Base-by-base conservation (phyloP, 2,329 filamentous ascomycete genomes). In the Sordariomycetes sp. region DNA sequence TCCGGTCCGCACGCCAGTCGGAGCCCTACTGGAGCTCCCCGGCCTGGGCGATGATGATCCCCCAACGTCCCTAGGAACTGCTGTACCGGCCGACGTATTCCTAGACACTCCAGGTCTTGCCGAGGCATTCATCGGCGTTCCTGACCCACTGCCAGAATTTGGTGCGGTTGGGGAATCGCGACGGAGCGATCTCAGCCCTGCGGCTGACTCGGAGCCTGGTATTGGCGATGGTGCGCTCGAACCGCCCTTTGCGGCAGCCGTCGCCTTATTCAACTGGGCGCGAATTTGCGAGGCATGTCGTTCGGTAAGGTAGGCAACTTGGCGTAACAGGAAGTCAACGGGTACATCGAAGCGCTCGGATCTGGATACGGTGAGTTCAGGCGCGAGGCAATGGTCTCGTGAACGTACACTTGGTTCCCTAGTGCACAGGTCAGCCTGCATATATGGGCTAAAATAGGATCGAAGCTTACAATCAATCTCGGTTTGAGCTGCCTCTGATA, bases 281-380 rank as follows among this genome's bases (percentile, higher is more conserved):
- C 86, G 78, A 31, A 96, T 85, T 54, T 95, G 86, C 1, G 85
- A 84, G 19, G 93, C 74, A 61, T 96, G 86, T 33, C 85, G 73
- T 54, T 96, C 88, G 51, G 92, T 94, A 6, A 96, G 74, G 74
- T 87, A 94, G 56, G 86, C 87, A 42, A 87, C 87, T 59, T 98
- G 87, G 53, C 94, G 86, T 12, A 95, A 74, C 21, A 98, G 71
- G 50, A 96, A 96, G 26, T 86, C 73, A 38, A 93, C 76, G 18
- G 85, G 82, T 15, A 95, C 90, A 42, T 88, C 74, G 58, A 95
- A 94, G 30, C 75, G 70, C 34, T 73, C 67, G 30, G 85, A 86
- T 51, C 82, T 82, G 45, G n/a, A 29, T 12, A 28, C 25, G 35
- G 39, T 53, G 39, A 53, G 46, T 39, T 36, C 46, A 10, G 20